A percentile compares a stretch with the other conserved stretches of the same genome.
phyloP scores from a whole-genome alignment of 805 yeast species.

The Ogataea allantospora region DNA sequence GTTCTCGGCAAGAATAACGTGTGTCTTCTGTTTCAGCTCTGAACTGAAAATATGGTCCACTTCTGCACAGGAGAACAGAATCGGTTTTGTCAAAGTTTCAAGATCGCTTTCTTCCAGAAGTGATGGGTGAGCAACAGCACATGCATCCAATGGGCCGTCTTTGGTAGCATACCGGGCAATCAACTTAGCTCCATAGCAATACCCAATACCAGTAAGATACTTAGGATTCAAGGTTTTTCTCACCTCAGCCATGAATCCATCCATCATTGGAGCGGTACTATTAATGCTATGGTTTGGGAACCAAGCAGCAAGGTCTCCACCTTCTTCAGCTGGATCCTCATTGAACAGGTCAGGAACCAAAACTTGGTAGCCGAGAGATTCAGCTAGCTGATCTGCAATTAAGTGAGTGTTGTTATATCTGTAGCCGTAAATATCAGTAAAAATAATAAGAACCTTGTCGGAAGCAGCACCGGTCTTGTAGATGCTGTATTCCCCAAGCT shows the following conservation, averaged over 20 bases:
- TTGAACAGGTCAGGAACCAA: conserved; percentile 74
- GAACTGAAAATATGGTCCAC: conserved; percentile 58
- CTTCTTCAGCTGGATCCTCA: conserved; percentile 43
- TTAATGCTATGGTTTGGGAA: conserved; percentile 33
- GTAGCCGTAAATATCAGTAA: conserved; percentile 72
- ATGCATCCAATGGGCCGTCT: conserved; percentile 44
- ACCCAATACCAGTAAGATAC: conserved; percentile 62
- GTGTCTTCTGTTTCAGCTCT: conserved; percentile 63
- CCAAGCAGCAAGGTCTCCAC: conserved; percentile 44
- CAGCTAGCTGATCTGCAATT: conserved; percentile 65
- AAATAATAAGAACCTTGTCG: conserved; percentile 54
- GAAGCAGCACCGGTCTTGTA: conserved; percentile 48
- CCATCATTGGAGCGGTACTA: conserved; percentile 47
- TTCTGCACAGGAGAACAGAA: conserved; percentile 75
- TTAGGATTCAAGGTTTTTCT: conserved; percentile 44
- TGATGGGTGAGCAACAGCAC: conserved; percentile 85
- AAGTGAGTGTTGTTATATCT: conserved; percentile 55
- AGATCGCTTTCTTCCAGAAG: conserved; percentile 58
- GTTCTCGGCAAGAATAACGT: conserved; percentile 45
- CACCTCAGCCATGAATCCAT: conserved; percentile 44
- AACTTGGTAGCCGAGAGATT: conserved; percentile 55
- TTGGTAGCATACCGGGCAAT: conserved; percentile 50
- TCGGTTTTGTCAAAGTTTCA: conserved; percentile 54
- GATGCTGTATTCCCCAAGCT: conserved; percentile 43
- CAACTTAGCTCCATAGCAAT: conserved; percentile 83